Base-by-base conservation (phyloP, 1,284 basidiomycete species). In the Moesziomyces parantarcticus region DNA sequence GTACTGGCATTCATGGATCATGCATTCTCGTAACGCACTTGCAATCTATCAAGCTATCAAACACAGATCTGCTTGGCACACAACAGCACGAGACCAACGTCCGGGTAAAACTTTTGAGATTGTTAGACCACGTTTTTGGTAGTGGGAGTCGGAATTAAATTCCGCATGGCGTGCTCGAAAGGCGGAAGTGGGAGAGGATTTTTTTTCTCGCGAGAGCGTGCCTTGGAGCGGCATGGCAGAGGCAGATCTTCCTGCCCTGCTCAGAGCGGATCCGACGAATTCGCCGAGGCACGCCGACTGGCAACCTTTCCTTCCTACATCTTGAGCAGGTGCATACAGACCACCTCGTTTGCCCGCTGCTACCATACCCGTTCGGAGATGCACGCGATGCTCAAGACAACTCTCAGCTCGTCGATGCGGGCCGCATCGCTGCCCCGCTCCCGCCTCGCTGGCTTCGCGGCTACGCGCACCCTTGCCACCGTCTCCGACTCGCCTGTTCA, bases 301-400 rank as follows among this genome's bases (percentile, higher is more conserved):
- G 16, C 36, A 18, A 39, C 18, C 16, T n/a, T 13, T 39, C 36
- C 18, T 39, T 39, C 36, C 18, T 39, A 39, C 36, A 14, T n/a
- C 16, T n/a, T 16, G 16, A 39, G 36, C 36, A 39, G 16, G 36
- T 39, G 36, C 36, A 39, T 39, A 39, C 16, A 39, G 14, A 39
- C 36, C 36, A 39, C 18, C 36, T 14, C 44, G 8, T 10, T 29
- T 22, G n/a, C 11, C 21, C 39, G 21, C 40, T 39, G 11, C 32
- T 22, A n/a, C 5, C 13, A 36, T 39, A 41, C n/a, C 11, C 21
- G 25, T 16, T 39, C 16, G 36, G 59, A 52, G 58, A 72, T 72
- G 69, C 64, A 72, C 55, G 58, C 63, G 21, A 63, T 72, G 59
- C 63, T 72, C 54, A 57, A 57, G 25, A 22, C 51, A 26, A 56